Evolutionary conservation across 1,139 yeast genomes (phyloP), one percentile per base, ranked within the genome.

Genomic region (Magnusiomyces starmeri): DNA sequence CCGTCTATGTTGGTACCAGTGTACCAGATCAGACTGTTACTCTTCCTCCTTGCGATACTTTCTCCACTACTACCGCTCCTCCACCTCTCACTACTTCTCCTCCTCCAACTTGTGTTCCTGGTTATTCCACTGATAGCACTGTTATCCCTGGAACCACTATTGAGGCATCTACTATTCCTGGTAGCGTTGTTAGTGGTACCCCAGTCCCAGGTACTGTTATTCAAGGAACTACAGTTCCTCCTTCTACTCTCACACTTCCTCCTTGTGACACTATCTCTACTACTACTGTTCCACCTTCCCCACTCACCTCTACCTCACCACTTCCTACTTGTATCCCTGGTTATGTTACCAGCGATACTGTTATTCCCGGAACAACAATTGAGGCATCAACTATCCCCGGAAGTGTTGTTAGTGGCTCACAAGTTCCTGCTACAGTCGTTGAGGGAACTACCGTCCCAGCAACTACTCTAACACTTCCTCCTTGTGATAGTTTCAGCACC

Each of bases 41-140:
- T 32, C 18, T 43, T 7, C 37, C 35, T 3, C 22, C 46, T 18
- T 26, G 37, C 10, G 20, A 14, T n/a, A 10, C 22, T 22, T 24
- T 55, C 49, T 46, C 56, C 53, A 52, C 60, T 49, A 52, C 48
- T 48, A 53, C 48, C 26, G 56, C 50, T 45, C 46, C 52, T 49
- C 50, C 51, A 44, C 51, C 56, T 52, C 37, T 57, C 50, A 56
- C 59, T 43, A 46, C 52, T 35, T 50, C 52, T 46, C 51, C 55
- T 51, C 39, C 57, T 49, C 55, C 59, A 43, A 46, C 52, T 37
- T 40, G 43, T 40, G 22, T 40, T 21, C 45, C 53, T 42, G 51
- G 53, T 12, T 55, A 58, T 25, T 44, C 54, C 27, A 48, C 51
- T 7, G 54, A 55, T 49, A 54, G 57, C 21, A 54, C 54, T 32